Evolutionary conservation across 306 rosid genomes (phyloP).

Genomic region (Heteromeles arbutifolia): DNA sequence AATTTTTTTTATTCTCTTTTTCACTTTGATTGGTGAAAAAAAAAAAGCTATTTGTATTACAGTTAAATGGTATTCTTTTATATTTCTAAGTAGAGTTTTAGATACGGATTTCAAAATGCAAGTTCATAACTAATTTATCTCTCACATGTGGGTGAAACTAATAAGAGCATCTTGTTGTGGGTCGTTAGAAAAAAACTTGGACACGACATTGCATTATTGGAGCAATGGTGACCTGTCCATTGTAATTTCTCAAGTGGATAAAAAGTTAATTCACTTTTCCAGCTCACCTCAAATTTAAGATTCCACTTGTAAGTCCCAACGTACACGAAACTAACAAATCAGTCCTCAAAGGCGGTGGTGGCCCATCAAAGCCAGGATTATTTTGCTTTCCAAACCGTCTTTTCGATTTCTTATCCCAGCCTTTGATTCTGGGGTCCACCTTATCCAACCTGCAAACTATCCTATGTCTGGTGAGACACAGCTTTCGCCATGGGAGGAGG

Average conservation of each 20-base stretch:
- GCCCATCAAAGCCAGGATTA: conserved; percentile 25
- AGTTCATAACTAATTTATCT: no score
- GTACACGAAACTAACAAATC: conserved; percentile 26
- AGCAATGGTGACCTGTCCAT: no score
- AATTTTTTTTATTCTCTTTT: no score
- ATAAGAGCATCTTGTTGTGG: no score
- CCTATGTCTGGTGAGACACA: conserved; percentile 23
- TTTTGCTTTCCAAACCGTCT: conserved; percentile 34
- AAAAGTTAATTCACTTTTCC: conserved; percentile 7
- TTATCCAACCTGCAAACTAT: conserved; percentile 1
- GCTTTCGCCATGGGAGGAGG: conserved; percentile 8
- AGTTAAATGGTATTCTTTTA: fast-evolving
- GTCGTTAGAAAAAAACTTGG: no score
- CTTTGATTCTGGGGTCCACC: conserved; percentile 6
- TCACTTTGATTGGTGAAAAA: no score
- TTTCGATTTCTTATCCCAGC: conserved; percentile 32
- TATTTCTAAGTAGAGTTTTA: no score
- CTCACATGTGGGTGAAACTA: no score
- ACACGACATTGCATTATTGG: no score
- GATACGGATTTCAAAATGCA: no score
- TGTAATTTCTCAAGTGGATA: neutral
- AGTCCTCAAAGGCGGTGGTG: conserved; percentile 24
- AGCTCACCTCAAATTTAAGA: neutral
- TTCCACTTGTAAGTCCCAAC: conserved; percentile 14
- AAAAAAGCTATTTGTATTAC: no score